phyloP scores from a whole-genome alignment of 345 rosid genomes.

The Turritis glabra region DNA sequence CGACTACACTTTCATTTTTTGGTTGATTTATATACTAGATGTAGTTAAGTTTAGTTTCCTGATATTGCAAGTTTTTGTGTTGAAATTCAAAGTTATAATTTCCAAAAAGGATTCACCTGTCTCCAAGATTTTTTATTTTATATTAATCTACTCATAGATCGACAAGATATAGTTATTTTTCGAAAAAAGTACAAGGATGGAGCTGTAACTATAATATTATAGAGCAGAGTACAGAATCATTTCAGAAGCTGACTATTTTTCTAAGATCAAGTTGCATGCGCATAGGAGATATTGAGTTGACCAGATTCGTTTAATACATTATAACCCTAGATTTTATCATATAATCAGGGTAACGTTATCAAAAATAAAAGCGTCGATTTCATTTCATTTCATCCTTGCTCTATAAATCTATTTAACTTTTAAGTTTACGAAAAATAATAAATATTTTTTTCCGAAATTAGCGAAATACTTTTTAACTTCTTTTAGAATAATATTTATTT shows the following conservation, averaged over 20 bases:
- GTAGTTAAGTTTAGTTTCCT: background rate
- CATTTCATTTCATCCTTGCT: background rate
- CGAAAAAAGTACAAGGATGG: conserved; percentile 28
- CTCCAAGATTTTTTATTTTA: background rate
- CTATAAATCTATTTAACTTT: background rate
- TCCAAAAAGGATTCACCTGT: conserved; percentile 3
- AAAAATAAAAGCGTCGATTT: background rate
- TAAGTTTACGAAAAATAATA: background rate
- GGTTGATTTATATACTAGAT: background rate
- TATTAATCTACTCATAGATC: conserved; percentile 1
- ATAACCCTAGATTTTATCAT: conserved; percentile 8
- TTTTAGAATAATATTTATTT: background rate
- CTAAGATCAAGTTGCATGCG: conserved; percentile 38
- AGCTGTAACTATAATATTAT: conserved; percentile 26
- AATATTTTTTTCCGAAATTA: background rate
- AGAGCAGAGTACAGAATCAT: conserved; percentile 35
- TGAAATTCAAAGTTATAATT: background rate
- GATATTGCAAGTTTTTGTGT: background rate
- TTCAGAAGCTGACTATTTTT: conserved; percentile 35
- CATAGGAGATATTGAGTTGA: conserved; percentile 22
- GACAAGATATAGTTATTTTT: conserved; percentile 27
- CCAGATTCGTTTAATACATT: conserved; percentile 29
- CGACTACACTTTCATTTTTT: background rate
- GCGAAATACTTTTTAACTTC: background rate
- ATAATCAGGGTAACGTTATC: background rate